Base-by-base conservation (phyloP, 768 basidiomycete species). In the Suillus americanus region DNA sequence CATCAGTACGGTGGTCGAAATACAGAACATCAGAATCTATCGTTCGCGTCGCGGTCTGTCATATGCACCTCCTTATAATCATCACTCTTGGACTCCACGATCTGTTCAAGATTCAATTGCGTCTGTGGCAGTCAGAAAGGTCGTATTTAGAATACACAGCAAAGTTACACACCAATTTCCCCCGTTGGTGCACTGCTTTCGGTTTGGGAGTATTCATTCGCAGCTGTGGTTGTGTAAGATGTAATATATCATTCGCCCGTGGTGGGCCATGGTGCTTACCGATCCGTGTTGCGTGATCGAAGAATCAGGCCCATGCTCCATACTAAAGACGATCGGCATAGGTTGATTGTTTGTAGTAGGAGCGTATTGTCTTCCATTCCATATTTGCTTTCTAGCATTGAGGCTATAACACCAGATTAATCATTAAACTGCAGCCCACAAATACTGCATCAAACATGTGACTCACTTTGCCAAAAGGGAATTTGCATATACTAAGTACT, bases 401-500 rank as follows among this genome's bases (percentile, higher is more conserved):
- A 74, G 63, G 45, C 73, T 73, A 48, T 18, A 18, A 9, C 23
- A 41, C 40, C 18, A 23, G 30, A 23, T 61, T 28, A 62, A 23
- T 7, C 45, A 23, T 61, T 28, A 62, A 23, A 12, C 45, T 62
- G 25, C 25, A n/a, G n/a, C 10, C 46, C 13, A 18, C n/a, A 37
- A 9, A 35, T 38, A 57, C 23, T 1, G 6, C 25, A 20, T 41
- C 18, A 13, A 6, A 28, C 25, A 13, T 35, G 23, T 12, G 37
- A 66, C 73, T 9, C 63, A 73, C 73, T 66, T 73, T 23, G 73
- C 73, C 40, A 73, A 63, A 12, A 73, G 46, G 33, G 67, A 74
- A 28, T 74, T 74, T 48, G 72, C 72, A 10, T 73, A 69, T 18
- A 73, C 72, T 73, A n/a, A n/a, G n/a, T n/a, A 41, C 2, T 9